Percentiles rank a stretch among this genome's conserved stretches.
These are phyloP conservation scores for Salisapilia sapeloensis DNA, from an alignment of 352 stramenopile genomes.

Conservation along the genomic window DNA sequence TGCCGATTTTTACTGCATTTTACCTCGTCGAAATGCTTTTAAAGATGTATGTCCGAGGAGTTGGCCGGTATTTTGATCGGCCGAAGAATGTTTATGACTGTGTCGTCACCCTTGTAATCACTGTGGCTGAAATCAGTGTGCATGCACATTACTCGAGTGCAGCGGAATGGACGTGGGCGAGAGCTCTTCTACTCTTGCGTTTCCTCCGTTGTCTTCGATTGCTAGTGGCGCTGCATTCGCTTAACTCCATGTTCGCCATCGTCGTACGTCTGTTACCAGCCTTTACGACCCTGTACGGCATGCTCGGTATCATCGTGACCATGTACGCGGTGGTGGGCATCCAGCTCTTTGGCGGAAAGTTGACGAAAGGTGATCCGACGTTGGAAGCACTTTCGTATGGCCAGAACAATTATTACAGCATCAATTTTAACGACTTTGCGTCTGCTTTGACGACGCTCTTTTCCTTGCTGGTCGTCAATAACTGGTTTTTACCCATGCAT, in stretches of 20 bases:
- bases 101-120: conserved; percentile 45
- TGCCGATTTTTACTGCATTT: conserved; percentile 43
- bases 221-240: conserved; percentile 20
- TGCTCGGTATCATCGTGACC: conserved; percentile 42
- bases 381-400: conserved; percentile 23
- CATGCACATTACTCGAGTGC: conserved; percentile 21
- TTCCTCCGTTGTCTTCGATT: conserved; percentile 37
- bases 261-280: conserved; percentile 22
- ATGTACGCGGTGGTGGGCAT: conserved; percentile 41
- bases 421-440: conserved; percentile 70
- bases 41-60: conserved; percentile 48
- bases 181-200: conserved; percentile 31
- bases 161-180: conserved; percentile 27
- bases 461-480: conserved; percentile 60
- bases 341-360: conserved; percentile 38
- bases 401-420: conserved; percentile 31
- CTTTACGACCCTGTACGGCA: conserved; percentile 41
- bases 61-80: conserved; percentile 34
- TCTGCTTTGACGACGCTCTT: conserved; percentile 48
- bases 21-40: conserved; percentile 74
- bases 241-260: conserved; percentile 36
- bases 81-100: conserved; percentile 73
- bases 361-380: conserved; percentile 14
- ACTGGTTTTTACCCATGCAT: conserved; percentile 64
- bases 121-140: conserved; percentile 31